Evolutionary conservation across 495 filamentous ascomycete species (phyloP).

Genomic region (Aspergillus asperescens): DNA sequence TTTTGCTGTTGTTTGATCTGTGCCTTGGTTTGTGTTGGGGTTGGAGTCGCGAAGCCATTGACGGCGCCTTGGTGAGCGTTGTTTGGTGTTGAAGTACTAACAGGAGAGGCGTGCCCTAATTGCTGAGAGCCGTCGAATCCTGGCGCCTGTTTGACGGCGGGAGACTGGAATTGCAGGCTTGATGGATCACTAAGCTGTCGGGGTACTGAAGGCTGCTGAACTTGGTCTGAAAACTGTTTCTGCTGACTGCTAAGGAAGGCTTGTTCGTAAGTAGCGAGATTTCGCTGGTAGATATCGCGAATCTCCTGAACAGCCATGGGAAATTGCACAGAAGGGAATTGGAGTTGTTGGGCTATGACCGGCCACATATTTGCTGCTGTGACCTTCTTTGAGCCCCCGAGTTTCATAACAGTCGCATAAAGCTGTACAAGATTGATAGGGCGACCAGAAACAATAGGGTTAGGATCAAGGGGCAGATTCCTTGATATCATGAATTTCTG

Average conservation of each 20-base stretch:
- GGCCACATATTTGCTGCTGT: conserved; percentile 64
- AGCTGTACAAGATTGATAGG: conserved; percentile 66
- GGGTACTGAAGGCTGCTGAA: conserved; percentile 47
- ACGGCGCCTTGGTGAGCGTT: conserved; percentile 29
- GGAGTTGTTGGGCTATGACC: conserved; percentile 60
- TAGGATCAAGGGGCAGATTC: conserved; percentile 61
- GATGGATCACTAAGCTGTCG: conserved; percentile 37
- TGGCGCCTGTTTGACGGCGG: conserved; percentile 29
- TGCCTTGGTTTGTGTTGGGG: conserved; percentile 35
- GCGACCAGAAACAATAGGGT: conserved; percentile 65
- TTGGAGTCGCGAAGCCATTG: conserved; percentile 44
- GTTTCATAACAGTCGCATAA: conserved; percentile 67
- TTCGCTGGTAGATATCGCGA: conserved; percentile 64
- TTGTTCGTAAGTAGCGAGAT: conserved; percentile 69
- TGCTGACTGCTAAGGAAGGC: conserved; percentile 58
- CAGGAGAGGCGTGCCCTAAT: conserved; percentile 35
- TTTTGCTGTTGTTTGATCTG: conserved; percentile 35
- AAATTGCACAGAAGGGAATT: conserved; percentile 60
- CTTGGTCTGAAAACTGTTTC: conserved; percentile 46
- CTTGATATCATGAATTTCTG: conserved; percentile 65
- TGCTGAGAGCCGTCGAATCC: conserved; percentile 34
- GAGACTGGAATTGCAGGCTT: conserved; percentile 38
- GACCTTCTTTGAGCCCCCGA: conserved; percentile 74
- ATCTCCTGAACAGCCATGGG: conserved; percentile 63
- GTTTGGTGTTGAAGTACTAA: conserved; percentile 27